Evolutionary conservation across 805 yeast genomes (phyloP).

Genomic region (Osmozyma mogii): DNA sequence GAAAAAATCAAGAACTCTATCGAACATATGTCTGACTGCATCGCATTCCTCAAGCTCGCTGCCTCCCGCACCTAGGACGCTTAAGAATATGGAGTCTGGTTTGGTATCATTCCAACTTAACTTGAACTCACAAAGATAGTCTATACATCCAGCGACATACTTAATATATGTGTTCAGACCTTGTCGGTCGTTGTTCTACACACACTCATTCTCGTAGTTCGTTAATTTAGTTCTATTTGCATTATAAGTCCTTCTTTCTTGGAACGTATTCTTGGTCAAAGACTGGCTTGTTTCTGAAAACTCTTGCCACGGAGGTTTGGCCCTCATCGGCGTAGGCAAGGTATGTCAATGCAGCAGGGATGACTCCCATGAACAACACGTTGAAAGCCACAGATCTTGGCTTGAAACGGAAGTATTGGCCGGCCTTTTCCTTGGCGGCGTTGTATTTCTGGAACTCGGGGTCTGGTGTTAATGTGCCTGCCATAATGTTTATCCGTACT

Average conservation of each 20-base stretch:
- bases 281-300: slow-evolving; percentile 28
- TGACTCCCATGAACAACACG: slow-evolving; percentile 27
- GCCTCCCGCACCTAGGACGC: slow-evolving; percentile 19
- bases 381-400: slow-evolving; percentile 30
- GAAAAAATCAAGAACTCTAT: slow-evolving; percentile 6
- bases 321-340: slow-evolving; percentile 34
- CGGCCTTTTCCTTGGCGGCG: slow-evolving; percentile 32
- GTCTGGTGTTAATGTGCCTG: slow-evolving; percentile 37
- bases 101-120: slow-evolving; percentile 19
- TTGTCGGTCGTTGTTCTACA: not conserved
- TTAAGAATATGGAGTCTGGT: slow-evolving; percentile 23
- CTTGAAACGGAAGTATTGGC: slow-evolving; percentile 36
- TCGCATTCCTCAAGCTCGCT: slow-evolving; percentile 1
- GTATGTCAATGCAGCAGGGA: slow-evolving; percentile 31
- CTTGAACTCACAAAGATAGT: slow-evolving; percentile 2
- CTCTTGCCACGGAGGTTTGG: slow-evolving; percentile 22
- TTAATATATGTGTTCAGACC: slow-evolving; percentile 1
- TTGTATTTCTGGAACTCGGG: slow-evolving; percentile 35
- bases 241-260: slow-evolving; percentile 36
- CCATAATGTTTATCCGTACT: slow-evolving; percentile 28
- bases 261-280: slow-evolving; percentile 34
- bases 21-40: slow-evolving; percentile 4
- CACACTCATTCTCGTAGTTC: not conserved
- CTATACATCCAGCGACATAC: not conserved
- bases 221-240: not conserved